Percentiles rank a stretch among this genome's conserved stretches.
These are phyloP conservation scores for Collybia mongolica DNA, from an alignment of 768 basidiomycete genomes.

Conservation along the genomic window DNA sequence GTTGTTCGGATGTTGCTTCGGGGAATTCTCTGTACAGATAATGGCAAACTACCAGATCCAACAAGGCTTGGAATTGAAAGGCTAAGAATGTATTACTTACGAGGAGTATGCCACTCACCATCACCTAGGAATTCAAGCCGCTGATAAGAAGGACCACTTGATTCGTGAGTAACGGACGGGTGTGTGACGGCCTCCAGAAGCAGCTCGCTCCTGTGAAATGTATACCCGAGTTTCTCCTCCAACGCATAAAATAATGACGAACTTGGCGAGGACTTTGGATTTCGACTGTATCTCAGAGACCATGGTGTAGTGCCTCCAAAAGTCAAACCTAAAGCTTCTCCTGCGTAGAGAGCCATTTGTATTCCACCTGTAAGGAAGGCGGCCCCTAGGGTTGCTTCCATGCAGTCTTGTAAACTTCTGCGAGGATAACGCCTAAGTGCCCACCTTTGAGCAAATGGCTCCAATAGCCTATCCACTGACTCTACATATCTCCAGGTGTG, in stretches of 20 bases:
- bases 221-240: constrained; percentile 68
- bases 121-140: constrained; percentile 89
- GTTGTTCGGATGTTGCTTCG: constrained; percentile 69
- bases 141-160: constrained; percentile 69
- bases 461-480: constrained; percentile 30
- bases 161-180: constrained; percentile 60
- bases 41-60: constrained; percentile 70
- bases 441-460: constrained; percentile 20
- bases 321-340: constrained; percentile 62
- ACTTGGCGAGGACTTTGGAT: constrained; percentile 27
- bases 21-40: constrained; percentile 74
- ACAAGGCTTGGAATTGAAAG: constrained; percentile 45
- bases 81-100: constrained; percentile 7
- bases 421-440: constrained; percentile 56
- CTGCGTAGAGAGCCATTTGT: constrained; percentile 61
- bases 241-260: constrained; percentile 51
- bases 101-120: constrained; percentile 46
- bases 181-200: constrained; percentile 84
- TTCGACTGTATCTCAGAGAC: constrained; percentile 51
- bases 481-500: constrained; percentile 59
- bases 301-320: constrained; percentile 75
- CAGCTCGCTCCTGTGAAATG: constrained; percentile 60
- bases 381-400: constrained; percentile 84
- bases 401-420: constrained; percentile 80
- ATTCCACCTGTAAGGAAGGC: constrained; percentile 75